Evolutionary conservation across 495 filamentous ascomycete species (phyloP), one percentile per base, ranked within the genome.

Genomic region (Trypethelium eluteriae): DNA sequence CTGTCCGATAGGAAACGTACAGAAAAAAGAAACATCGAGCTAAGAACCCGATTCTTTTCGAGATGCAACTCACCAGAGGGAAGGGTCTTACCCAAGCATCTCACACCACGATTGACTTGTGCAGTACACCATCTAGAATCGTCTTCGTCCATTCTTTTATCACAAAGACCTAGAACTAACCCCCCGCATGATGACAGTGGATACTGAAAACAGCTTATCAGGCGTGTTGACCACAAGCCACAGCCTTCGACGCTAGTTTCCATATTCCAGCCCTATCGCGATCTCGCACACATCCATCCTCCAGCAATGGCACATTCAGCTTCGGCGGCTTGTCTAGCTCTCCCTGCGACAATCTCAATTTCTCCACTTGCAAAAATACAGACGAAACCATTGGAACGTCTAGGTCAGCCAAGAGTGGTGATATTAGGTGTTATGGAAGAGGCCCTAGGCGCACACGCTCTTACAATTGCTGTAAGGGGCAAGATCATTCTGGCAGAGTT

Each of bases 21-120:
- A 63, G 25, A 38, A 64, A 38, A 36, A 41, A 66, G 63, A 49
- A n/a, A 50, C 12, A 38, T 59, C 64, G 46, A 25, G 14, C 34
- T 39, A 77, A 70, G 53, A 70, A 69, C 62, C 35, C 50, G 62
- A 25, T 25, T 25, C 25, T 25, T 25, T 25, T 25, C 25, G 25
- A 25, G 25, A 25, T 25, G 25, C 25, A 25, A 25, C 25, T 25
- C 25, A 25, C 25, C 25, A 25, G 25, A 25, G 25, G 25, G 25
- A 25, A 25, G 25, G 0, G 25, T 25, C 25, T 25, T 88, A 10
- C 70, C 75, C n/a, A 69, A 75, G 9, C 78, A 82, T 68, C 64
- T 89, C 47, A 82, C 85, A 4, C 72, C 89, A 46, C 87, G 88
- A 25, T 76, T 89, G 61, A 80, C 85, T 66, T 75, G 73, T 62